These are phyloP conservation scores for Rugonectria rugulosa DNA, from an alignment of 2,329 filamentous ascomycete genomes.

Conservation along the genomic window DNA sequence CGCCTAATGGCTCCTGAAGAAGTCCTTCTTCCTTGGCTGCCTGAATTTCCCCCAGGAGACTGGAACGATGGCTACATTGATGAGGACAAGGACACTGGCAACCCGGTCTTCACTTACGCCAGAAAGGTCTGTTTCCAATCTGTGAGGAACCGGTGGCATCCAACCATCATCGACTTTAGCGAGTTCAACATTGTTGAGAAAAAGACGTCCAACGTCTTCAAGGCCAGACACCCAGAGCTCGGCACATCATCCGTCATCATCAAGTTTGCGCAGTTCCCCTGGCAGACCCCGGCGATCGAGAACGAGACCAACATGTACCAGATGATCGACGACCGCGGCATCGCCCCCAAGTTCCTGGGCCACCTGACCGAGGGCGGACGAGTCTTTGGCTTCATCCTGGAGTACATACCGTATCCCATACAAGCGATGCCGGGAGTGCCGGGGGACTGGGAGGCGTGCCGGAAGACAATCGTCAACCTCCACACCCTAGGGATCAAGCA, in stretches of 20 bases:
- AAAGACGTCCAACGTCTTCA: conserved; percentile 29
- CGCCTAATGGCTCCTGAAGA: conserved; percentile 45
- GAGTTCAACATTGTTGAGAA: too few relatives aligned
- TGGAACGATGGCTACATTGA: conserved; percentile 51
- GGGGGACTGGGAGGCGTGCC: conserved; percentile 38
- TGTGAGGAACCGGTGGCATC: conserved; percentile 44
- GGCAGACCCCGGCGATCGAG: conserved; percentile 39
- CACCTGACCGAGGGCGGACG: conserved; percentile 41
- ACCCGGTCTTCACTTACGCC: too few relatives aligned
- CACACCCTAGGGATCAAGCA: conserved; percentile 43
- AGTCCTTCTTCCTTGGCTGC: conserved; percentile 42
- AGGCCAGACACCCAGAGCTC: conserved; percentile 38
- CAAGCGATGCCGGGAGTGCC: conserved; percentile 37
- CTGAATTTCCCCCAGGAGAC: conserved; percentile 47
- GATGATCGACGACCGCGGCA: conserved; percentile 36
- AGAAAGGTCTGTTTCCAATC: conserved; percentile 41
- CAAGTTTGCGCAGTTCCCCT: conserved; percentile 39
- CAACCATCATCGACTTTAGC: conserved; percentile 43
- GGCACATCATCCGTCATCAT: conserved; percentile 33
- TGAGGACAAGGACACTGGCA: conserved; percentile 32
- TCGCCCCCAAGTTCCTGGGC: conserved; percentile 40
- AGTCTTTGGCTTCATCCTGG: conserved; percentile 40
- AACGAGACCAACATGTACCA: conserved; percentile 40
- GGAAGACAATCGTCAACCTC: conserved; percentile 34
- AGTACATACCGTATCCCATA: conserved; percentile 32